Evolutionary conservation across 2,329 filamentous ascomycete genomes (phyloP), one percentile per base, ranked within the genome.

Genomic region (Colletotrichum neosansevieriae): DNA sequence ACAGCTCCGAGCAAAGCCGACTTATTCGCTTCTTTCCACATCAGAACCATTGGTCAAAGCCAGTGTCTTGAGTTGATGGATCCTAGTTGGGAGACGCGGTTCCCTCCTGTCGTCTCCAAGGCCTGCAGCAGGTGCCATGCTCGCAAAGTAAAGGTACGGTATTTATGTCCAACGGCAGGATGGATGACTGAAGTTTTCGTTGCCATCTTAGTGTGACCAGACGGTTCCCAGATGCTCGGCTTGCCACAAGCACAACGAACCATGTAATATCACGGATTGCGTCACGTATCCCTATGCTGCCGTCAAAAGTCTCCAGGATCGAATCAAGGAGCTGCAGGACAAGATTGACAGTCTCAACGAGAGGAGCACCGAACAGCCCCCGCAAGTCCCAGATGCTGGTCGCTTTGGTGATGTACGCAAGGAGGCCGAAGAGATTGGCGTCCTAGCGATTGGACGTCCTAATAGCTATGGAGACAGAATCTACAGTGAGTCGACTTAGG

Each of bases 401-500:
- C 38, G 42, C 1, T 59, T 68, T 15, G 54, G 50, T 10, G 61
- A 68, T 38, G 17, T 68, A 1, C 66, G 66, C 21, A 73, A 73
- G 21, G 73, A 74, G 36, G 73, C 73, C n/a, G 72, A 74, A 19
- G 73, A 74, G 29, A 63, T 75, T 21, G 73, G 72, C 2, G 53
- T 71, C 15, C 67, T 74, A 1, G 70, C 73, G 2, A 70, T 74
- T 32, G 73, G 71, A 17, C 69, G 71, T 2, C 67, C 66, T 1
- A 71, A 49, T n/a, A 60, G 42, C 10, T 38, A 69, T 15, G 67
- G 69, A 0, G 67, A 73, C n/a, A 66, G 63, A 4, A 70, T 71
- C 40, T 74, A 74, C 29, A 70, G 73, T 75, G 19, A 47, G 50
- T 60, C 0, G 15, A 2, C 34, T 10, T n/a, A 2, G 36, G 11